Base-by-base conservation (phyloP, 305 asterid genomes). In the Plantago coronopus region DNA sequence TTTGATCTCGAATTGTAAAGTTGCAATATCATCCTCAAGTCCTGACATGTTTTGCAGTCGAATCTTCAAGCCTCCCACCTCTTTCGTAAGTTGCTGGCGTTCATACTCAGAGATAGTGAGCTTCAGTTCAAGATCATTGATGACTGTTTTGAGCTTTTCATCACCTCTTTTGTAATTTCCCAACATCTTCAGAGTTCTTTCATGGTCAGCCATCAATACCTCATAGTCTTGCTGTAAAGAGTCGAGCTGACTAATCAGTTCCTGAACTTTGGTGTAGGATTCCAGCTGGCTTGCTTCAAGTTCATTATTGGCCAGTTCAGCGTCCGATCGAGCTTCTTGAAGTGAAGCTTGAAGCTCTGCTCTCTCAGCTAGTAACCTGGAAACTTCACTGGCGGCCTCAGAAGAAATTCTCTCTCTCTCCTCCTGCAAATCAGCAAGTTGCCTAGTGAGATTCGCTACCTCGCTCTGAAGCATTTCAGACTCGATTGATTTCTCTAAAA, bases 91-190 rank as follows among this genome's bases (percentile, higher is more conserved):
- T 69, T 85, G 83, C 69, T 76, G 81, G 69, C 89, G 73, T 65
- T 89, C 89, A 48, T 81, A 86, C 44, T 85, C 80, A 6, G 86
- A 78, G 61, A 89, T 74, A 18, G 95, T 87, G 45, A 78, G 88
- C 79, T 88, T 87, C 75, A 83, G 58, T 63, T 88, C 97, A 64
- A 86, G 85, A 44, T 84, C 91, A 66, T 77, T 86, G 50, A 81
- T 37, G 4, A 69, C 70, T 5, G 84, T 75, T 82, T 76, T 88
- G 56, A 86, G 76, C 62, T 80, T 83, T 47, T 86, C 95, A 69
- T 88, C 97, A 17, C 63, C 61, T 64, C 58, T 79, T 76, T 79
- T 84, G 59, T 80, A 78, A 74, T 59, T 77, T 22, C 77, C 80
- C 71, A 83, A 17, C 67, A 23, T 60, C 49, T 77, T 86, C 67